Evolutionary conservation across 768 basidiomycete species (phyloP), one percentile per base, ranked within the genome.

Genomic region (Lactarius pseudohatsudake): DNA sequence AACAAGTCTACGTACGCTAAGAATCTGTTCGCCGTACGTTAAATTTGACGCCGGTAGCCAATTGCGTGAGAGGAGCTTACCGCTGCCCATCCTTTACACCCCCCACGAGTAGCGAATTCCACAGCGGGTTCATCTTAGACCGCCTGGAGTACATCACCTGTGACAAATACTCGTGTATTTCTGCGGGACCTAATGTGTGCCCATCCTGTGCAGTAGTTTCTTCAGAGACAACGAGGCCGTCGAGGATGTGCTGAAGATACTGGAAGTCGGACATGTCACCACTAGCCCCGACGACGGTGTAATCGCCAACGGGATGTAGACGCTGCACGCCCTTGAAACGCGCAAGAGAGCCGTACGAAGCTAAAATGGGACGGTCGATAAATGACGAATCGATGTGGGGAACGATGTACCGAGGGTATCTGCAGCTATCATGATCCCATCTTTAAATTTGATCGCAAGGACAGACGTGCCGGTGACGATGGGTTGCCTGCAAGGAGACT

Each of bases 241-340:
- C 91, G 57, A 99, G 85, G 56, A 89, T 73, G 57, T 80, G 81
- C 74, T 97, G 92, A 70, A 98, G 83, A 77, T 92, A 89, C 76
- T 99, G 97, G 79, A 94, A 98, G 79, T 99, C 97, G 72, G 91
- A 91, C 89, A 99, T 92, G 81, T 99, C 97, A 32, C 97, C 97
- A 18, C 93, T 87, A 3, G 92, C 96, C 26, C 93, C 97, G 72
- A 99, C 81, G 67, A 96, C 83, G 54, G 95, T 96, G 78, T 88
- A 85, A 43, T 84, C 79, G 9, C 96, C 95, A 40, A 97, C 87
- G 4, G 90, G 77, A 73, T 92, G 88, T 32, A 99, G 85, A 76
- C 97, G 92, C 70, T 90, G 86, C 65, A 98, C 81, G 74, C 96
- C 94, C 81, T 93, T 94, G 86, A 97, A 97, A 40, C 96, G 89